Base-by-base conservation (phyloP, 352 stramenopile genomes). In the Globisporangium lucens region DNA sequence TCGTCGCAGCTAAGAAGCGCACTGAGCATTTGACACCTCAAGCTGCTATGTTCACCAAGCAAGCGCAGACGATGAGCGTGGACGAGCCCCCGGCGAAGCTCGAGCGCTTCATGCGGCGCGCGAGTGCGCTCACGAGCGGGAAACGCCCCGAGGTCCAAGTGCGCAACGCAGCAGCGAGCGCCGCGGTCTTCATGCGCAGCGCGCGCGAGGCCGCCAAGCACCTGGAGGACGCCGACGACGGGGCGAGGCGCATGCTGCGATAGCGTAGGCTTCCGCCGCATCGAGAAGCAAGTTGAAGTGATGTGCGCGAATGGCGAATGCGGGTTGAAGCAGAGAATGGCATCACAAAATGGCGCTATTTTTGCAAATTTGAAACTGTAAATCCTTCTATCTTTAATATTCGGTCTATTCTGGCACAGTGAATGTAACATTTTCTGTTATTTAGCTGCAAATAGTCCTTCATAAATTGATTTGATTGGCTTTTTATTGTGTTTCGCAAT, bases 81-180 rank as follows among this genome's bases (percentile, higher is more conserved):
- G 66, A 71, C 29, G 43, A 63, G 3, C 66, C 66, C 0, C 66
- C 66, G 1, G 38, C n/a, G 7, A 60, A 63, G 52, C 61, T 71
- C 9, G 66, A 71, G 66, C 29, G 46, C 2, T 71, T 71, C 52
- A 71, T 71, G 66, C 66, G 59, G 6, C 60, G 61, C 9, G 52
- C 66, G 9, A 62, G 36, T 35, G 60, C 59, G 15, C 41, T 71
- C 27, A 60, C 66, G 33, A 58, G 30, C 13, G 55, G 61, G 38
- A 66, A 64, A 53, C 53, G 38, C 4, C 53, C 53, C 0, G 63
- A 68, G 22, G 35, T 35, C 4, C 53, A 61, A 17, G 38, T 13
- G 29, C 43, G 24, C 12, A 68, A 62, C 38, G 27, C 63, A 2
- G 63, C 63, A 4, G 63, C 38, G 27, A 62, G 36, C 20, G 63